phyloP scores from a whole-genome alignment of 2,329 filamentous ascomycete genomes.

The Botrytis tulipae region DNA sequence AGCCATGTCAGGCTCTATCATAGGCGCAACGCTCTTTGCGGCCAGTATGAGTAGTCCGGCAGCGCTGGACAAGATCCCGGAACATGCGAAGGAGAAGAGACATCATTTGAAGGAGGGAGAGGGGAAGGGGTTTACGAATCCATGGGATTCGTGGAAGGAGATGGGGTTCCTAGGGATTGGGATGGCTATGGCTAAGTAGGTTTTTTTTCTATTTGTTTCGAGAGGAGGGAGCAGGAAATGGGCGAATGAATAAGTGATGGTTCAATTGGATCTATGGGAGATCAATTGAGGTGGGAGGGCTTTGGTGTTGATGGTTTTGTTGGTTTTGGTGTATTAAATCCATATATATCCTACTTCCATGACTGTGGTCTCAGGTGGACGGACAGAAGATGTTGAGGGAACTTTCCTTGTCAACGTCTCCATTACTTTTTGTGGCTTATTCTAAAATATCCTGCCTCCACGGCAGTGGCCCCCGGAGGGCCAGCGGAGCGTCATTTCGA shows the following conservation, averaged over 20 bases:
- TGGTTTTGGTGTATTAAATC: background rate
- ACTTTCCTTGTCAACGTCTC: background rate
- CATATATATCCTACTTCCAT: background rate
- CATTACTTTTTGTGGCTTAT: background rate
- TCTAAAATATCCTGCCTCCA: background rate
- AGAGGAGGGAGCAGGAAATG: background rate
- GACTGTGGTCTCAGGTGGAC: too few species aligned
- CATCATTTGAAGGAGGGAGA: conserved; percentile 52
- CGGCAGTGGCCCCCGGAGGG: background rate
- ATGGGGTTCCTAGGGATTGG: conserved; percentile 38
- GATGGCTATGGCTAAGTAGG: conserved; percentile 42
- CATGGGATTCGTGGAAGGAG: conserved; percentile 53
- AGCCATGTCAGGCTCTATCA: conserved; percentile 30
- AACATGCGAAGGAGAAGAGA: conserved; percentile 42
- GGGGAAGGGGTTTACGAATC: conserved; percentile 56
- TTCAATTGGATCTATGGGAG: too few species aligned
- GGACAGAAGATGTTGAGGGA: background rate
- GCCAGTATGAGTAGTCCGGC: conserved; percentile 31
- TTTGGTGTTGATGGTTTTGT: background rate
- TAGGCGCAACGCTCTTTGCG: conserved; percentile 31
- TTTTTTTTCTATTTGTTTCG: background rate
- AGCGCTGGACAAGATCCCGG: conserved; percentile 34
- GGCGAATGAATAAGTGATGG: background rate
- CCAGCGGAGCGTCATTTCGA: background rate
- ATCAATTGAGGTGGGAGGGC: background rate